Conservation (phyloP, 139 green algal genomes). For the Pleodorina starrii region DNA sequence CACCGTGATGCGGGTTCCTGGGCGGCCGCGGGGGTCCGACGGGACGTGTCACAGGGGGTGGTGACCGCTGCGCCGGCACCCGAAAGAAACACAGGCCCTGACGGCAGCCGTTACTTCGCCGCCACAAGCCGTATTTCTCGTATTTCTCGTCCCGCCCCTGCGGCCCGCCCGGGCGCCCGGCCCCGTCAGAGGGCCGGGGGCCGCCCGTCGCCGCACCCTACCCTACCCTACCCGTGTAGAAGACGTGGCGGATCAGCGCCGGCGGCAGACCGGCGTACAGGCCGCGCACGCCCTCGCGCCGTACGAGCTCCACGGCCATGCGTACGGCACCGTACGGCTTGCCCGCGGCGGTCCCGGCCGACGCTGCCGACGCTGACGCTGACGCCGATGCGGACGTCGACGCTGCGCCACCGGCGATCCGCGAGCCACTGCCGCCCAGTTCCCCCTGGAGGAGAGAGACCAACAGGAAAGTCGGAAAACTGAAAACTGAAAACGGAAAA, state of each 20-base stretch:
- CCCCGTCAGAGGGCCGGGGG: too few relatives aligned
- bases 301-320: slow-evolving; percentile 47
- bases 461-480: neutral
- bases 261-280: slow-evolving; percentile 73
- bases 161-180: too few relatives aligned
- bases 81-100: too few relatives aligned
- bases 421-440: neutral
- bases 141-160: too few relatives aligned
- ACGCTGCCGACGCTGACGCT: neutral
- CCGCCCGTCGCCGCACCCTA: too few relatives aligned
- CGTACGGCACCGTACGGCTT: slow-evolving; percentile 36
- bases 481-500: neutral
- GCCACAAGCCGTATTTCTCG: too few relatives aligned
- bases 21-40: too few relatives aligned
- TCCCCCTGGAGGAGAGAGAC: neutral
- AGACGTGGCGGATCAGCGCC: slow-evolving; percentile 70
- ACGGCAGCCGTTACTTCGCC: too few relatives aligned
- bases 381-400: neutral
- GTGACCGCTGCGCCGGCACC: too few relatives aligned
- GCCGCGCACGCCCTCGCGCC: slow-evolving; percentile 52
- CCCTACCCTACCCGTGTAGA: slow-evolving; percentile 77
- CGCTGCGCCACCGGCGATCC: neutral
- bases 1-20: slow-evolving; percentile 68
- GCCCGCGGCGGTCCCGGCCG: neutral
- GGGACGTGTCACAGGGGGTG: too few relatives aligned